These are phyloP conservation scores for Xylaria nigripes DNA, from an alignment of 495 filamentous ascomycete genomes.

Conservation along the genomic window DNA sequence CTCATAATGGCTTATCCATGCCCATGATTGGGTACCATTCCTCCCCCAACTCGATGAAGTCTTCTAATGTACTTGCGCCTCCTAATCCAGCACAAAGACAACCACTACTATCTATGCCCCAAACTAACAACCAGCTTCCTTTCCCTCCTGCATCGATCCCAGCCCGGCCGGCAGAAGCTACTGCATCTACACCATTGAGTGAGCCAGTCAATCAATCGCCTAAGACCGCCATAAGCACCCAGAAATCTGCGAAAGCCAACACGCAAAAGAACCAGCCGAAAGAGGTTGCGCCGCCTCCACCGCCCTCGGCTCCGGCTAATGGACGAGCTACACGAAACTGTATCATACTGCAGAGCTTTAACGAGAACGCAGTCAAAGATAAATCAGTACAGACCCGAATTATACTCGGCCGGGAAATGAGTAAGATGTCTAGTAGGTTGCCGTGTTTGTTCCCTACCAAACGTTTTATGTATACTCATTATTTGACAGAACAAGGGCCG, in stretches of 20 bases:
- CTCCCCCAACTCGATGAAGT: not conserved
- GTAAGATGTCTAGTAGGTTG: slow-evolving; percentile 42
- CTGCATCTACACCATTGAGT: slow-evolving; percentile 11
- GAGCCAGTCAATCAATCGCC: slow-evolving; percentile 6
- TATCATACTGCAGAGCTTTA: slow-evolving; percentile 51
- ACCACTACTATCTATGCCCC: slow-evolving; percentile 34
- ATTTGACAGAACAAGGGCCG: slow-evolving; percentile 37
- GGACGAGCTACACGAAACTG: slow-evolving; percentile 38
- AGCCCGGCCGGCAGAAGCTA: not conserved
- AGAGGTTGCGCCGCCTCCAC: slow-evolving; percentile 16
- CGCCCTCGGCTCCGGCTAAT: slow-evolving; percentile 20
- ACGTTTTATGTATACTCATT: slow-evolving; percentile 7
- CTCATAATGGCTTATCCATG: slow-evolving; percentile 24
- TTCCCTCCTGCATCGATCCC: slow-evolving; percentile 12
- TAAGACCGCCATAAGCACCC: slow-evolving; percentile 9
- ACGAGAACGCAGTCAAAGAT: slow-evolving; percentile 45
- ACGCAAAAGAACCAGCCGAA: slow-evolving; percentile 19
- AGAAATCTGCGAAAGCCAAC: slow-evolving; percentile 16
- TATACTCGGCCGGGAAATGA: slow-evolving; percentile 46
- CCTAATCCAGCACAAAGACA: slow-evolving; percentile 37
- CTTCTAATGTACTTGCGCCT: slow-evolving; percentile 35
- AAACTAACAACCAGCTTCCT: slow-evolving; percentile 14
- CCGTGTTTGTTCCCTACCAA: not conserved
- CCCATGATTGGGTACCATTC: slow-evolving; percentile 25
- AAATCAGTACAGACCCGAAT: slow-evolving; percentile 47